phyloP scores from a whole-genome alignment of 2,329 filamentous ascomycete genomes.

The Dactylellina haptotyla region DNA sequence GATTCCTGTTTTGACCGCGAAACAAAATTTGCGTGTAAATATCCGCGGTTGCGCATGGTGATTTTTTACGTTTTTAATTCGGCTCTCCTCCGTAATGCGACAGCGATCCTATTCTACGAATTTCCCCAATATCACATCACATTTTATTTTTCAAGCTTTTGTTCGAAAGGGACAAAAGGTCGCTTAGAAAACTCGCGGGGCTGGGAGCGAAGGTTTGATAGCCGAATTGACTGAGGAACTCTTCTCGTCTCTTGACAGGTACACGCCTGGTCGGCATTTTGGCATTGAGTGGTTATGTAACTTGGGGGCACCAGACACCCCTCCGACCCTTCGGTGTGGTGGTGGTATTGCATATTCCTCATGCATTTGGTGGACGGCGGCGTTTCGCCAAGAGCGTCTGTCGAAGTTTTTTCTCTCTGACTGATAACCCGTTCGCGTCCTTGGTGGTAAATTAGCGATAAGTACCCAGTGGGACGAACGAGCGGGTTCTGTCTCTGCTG shows the following conservation, averaged over 20 bases:
- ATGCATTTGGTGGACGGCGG: background rate
- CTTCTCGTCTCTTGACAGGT: too few species aligned
- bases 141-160: too few species aligned
- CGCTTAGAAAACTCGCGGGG: background rate
- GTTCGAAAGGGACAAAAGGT: too few species aligned
- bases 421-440: background rate
- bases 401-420: background rate
- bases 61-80: background rate
- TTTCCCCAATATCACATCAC: too few species aligned
- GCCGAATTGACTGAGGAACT: too few species aligned
- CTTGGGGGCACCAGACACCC: too few species aligned
- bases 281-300: background rate
- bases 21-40: too few species aligned
- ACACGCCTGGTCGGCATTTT: too few species aligned
- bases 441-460: background rate
- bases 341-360: background rate
- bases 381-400: slow-evolving; percentile 7
- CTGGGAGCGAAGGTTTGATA: too few species aligned
- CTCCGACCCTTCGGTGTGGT: too few species aligned
- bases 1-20: background rate
- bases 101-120: too few species aligned
- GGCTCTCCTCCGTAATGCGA: background rate
- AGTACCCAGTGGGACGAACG: background rate
- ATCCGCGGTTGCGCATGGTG: background rate
- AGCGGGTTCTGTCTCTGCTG: slow-evolving; percentile 27